phyloP scores from a whole-genome alignment of 2,329 filamentous ascomycete genomes.

The Apiospora malaysiana region DNA sequence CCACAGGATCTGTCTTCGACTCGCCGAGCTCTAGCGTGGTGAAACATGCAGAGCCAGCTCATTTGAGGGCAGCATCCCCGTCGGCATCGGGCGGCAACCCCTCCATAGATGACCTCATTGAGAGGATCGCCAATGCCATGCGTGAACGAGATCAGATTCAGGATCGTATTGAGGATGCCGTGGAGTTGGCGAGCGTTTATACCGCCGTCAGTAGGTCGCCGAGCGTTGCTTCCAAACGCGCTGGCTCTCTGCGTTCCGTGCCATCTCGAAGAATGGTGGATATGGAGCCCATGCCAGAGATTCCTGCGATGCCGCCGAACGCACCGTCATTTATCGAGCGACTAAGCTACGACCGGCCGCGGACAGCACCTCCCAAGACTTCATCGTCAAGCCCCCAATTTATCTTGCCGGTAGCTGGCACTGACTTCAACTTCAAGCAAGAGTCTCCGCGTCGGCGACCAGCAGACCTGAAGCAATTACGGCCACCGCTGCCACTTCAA shows the following conservation, averaged over 20 bases:
- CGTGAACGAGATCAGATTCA: slow-evolving; percentile 64
- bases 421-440: slow-evolving; percentile 1
- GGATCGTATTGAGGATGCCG: slow-evolving; percentile 63
- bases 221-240: slow-evolving; percentile 48
- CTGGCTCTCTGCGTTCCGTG: neutral
- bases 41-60: slow-evolving; percentile 52
- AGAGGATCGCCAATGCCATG: slow-evolving; percentile 62
- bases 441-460: neutral
- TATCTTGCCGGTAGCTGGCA: slow-evolving; percentile 30
- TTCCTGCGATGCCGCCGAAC: slow-evolving; percentile 62
- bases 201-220: slow-evolving; percentile 55
- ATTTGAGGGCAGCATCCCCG: slow-evolving; percentile 49
- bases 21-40: slow-evolving; percentile 38
- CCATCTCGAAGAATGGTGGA: slow-evolving; percentile 39
- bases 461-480: slow-evolving; percentile 30
- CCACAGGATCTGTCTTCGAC: slow-evolving; percentile 42
- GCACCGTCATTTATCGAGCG: slow-evolving; percentile 65
- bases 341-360: slow-evolving; percentile 52
- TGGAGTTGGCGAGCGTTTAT: slow-evolving; percentile 66
- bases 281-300: slow-evolving; percentile 58
- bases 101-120: slow-evolving; percentile 57
- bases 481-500: slow-evolving; percentile 63
- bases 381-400: slow-evolving; percentile 43
- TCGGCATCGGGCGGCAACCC: slow-evolving; percentile 33
- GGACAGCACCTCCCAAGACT: slow-evolving; percentile 41